Evolutionary conservation across 805 yeast species (phyloP).

Genomic region (Candida sanyiensis): DNA sequence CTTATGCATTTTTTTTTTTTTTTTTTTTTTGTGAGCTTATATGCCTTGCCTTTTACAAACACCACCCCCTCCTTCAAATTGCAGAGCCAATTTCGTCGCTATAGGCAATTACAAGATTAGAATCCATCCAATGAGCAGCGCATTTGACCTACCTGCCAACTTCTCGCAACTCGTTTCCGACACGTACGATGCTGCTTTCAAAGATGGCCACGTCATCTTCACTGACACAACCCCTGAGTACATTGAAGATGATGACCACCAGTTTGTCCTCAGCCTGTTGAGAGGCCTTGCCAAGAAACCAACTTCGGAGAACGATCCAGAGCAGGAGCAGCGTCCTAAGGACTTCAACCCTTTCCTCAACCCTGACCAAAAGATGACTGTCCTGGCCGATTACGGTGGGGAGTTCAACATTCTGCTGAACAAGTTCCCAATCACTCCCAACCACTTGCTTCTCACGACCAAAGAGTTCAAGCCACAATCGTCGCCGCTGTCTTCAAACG

Average conservation of each 20-base stretch:
- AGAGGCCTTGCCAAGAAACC: slow-evolving; percentile 34
- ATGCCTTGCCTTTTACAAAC: too few species aligned
- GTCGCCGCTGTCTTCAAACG: slow-evolving; percentile 65
- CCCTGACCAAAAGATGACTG: slow-evolving; percentile 71
- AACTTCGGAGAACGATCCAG: slow-evolving; percentile 30
- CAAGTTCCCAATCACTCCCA: slow-evolving; percentile 78
- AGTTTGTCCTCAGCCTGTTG: slow-evolving; percentile 28
- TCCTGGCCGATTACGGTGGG: slow-evolving; percentile 45
- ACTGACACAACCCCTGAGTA: slow-evolving; percentile 39
- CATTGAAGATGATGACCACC: slow-evolving; percentile 28
- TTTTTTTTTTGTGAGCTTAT: too few species aligned
- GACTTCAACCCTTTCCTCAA: slow-evolving; percentile 67
- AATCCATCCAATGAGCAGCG: slow-evolving; percentile 13
- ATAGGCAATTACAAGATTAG: too few species aligned
- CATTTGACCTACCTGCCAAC: slow-evolving; percentile 32
- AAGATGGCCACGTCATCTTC: slow-evolving; percentile 42
- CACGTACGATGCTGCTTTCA: slow-evolving; percentile 45
- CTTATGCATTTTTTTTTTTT: too few species aligned
- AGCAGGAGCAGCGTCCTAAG: slow-evolving; percentile 29
- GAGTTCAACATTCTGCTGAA: slow-evolving; percentile 66
- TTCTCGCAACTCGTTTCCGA: slow-evolving; percentile 31
- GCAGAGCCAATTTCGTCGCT: too few species aligned
- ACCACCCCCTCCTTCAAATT: too few species aligned
- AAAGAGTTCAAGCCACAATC: slow-evolving; percentile 67
- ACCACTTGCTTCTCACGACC: slow-evolving; percentile 77